These are phyloP conservation scores for Dujonia santamariae DNA, from an alignment of 1,139 yeast species.

Conservation along the genomic window DNA sequence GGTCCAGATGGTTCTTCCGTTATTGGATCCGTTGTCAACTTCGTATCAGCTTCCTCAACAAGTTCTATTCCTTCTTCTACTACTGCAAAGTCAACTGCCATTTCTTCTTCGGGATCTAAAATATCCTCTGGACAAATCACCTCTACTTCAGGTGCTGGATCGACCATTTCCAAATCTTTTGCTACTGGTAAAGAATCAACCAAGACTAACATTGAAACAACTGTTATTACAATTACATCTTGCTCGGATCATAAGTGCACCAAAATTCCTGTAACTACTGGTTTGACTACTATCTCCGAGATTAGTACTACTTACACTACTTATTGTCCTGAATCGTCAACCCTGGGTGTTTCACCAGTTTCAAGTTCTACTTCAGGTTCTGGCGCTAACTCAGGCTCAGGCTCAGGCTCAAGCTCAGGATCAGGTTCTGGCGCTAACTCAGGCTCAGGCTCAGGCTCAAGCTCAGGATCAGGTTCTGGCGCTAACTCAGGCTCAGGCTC, in stretches of 20 bases:
- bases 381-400: slow-evolving; percentile 9
- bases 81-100: not conserved
- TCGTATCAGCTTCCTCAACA: not conserved
- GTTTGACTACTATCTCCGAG: slow-evolving; percentile 11
- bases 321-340: slow-evolving; percentile 31
- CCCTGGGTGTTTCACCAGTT: not conserved
- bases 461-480: slow-evolving; percentile 19
- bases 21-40: not conserved
- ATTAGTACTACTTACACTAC: slow-evolving; percentile 23
- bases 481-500: slow-evolving; percentile 12
- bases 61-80: not conserved
- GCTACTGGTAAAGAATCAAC: slow-evolving; percentile 6
- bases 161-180: not conserved
- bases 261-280: slow-evolving; percentile 13
- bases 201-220: slow-evolving; percentile 10
- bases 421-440: slow-evolving; percentile 6
- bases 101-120: slow-evolving; percentile 1
- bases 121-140: not conserved
- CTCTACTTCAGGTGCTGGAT: not conserved
- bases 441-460: slow-evolving; percentile 16
- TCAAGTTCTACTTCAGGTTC: slow-evolving; percentile 3
- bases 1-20: slow-evolving; percentile 2
- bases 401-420: slow-evolving; percentile 5
- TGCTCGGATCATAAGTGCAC: slow-evolving; percentile 9
- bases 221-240: slow-evolving; percentile 37